Evolutionary conservation across 371 early-diverging fungal species (phyloP).

Genomic region (Haplosporangium sp.): DNA sequence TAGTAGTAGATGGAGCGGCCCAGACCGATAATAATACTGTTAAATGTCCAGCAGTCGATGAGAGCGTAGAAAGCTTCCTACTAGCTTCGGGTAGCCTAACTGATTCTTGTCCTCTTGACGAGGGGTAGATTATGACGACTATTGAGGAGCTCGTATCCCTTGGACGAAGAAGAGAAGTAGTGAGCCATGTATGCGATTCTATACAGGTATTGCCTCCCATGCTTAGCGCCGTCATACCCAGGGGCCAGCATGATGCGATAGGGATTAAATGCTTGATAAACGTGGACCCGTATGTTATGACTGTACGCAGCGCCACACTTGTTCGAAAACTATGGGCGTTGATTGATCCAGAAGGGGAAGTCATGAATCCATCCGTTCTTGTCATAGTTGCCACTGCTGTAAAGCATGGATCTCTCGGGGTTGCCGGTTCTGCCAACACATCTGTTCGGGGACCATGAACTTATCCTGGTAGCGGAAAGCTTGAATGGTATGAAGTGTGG

Average conservation of each 20-base stretch:
- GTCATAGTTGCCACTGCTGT: slow-evolving; percentile 1
- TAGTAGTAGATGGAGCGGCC: too few relatives aligned
- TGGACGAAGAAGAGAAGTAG: slow-evolving; percentile 5
- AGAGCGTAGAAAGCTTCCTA: too few relatives aligned
- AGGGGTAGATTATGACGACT: slow-evolving; percentile 3
- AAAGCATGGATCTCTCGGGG: slow-evolving; percentile 5
- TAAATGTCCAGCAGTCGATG: too few relatives aligned
- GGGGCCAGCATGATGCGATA: slow-evolving; percentile 16
- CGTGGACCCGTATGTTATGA: slow-evolving; percentile 10
- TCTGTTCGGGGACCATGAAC: slow-evolving; percentile 10
- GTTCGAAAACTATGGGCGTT: slow-evolving; percentile 14
- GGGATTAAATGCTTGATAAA: slow-evolving; percentile 12
- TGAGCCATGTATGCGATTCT: slow-evolving; percentile 16
- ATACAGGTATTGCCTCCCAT: slow-evolving; percentile 9
- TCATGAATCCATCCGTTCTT: slow-evolving; percentile 5
- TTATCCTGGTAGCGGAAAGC: slow-evolving; percentile 10
- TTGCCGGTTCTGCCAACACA: not conserved
- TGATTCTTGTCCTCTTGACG: too few relatives aligned
- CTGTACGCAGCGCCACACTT: slow-evolving; percentile 1
- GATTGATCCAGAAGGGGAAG: slow-evolving; percentile 13
- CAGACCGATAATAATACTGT: too few relatives aligned
- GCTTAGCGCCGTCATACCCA: slow-evolving; percentile 10
- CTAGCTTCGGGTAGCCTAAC: too few relatives aligned
- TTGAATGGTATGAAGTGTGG: slow-evolving; percentile 15
- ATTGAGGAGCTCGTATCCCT: slow-evolving; percentile 10